Conservation (phyloP, 805 yeast genomes). For the Candida xyloterini region DNA sequence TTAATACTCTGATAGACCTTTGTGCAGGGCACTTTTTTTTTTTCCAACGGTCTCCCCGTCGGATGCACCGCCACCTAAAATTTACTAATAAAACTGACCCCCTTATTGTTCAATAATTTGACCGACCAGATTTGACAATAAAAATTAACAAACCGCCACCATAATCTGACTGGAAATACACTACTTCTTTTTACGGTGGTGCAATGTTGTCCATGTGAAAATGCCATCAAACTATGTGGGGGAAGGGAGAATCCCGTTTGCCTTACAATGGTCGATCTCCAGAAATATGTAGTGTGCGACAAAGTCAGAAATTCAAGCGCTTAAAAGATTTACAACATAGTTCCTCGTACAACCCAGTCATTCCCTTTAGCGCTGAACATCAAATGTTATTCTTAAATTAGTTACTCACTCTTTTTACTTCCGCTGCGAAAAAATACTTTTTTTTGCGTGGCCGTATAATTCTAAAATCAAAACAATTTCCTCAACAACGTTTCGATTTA, state of each 20-base stretch:
- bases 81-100: too few species aligned
- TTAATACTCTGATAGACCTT: background rate
- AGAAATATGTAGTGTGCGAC: too few species aligned
- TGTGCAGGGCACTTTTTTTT: background rate
- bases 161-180: background rate
- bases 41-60: slow-evolving; percentile 7
- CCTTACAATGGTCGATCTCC: too few species aligned
- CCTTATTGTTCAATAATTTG: too few species aligned
- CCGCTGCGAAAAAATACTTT: slow-evolving; percentile 8
- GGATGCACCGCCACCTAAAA: slow-evolving; percentile 9
- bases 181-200: background rate
- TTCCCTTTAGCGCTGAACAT: background rate
- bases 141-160: background rate
- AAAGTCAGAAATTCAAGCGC: too few species aligned
- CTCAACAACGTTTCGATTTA: slow-evolving; percentile 7
- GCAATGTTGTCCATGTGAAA: too few species aligned
- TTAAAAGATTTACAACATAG: too few species aligned
- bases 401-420: background rate
- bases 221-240: too few species aligned
- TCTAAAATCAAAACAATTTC: slow-evolving; percentile 9
- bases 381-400: background rate
- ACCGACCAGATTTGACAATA: background rate
- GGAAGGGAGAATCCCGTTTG: too few species aligned
- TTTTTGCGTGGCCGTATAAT: slow-evolving; percentile 5
- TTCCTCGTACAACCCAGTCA: too few species aligned